Evolutionary conservation across 345 rosid species (phyloP), one percentile per base, ranked within the genome.

Genomic region (Salix suchowensis): DNA sequence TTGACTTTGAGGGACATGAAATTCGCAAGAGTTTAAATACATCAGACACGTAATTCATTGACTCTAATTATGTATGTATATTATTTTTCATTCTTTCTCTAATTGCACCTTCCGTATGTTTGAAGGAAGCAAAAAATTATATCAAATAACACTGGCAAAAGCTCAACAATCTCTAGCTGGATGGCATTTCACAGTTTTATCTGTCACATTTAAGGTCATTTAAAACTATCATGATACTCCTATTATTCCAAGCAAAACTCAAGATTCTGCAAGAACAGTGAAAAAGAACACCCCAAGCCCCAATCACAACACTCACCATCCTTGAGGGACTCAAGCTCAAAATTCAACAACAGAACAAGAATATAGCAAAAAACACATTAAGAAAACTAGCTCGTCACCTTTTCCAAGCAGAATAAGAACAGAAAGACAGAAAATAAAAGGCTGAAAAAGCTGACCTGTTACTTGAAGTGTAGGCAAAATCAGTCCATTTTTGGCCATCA

Each of bases 401-500:
- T 46, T 46, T 46, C 52, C 18, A 44, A 52, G 24, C 42, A 72
- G 11, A 11, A 42, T 46, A 7, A 48, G 1, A 48, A 15, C 34
- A 24, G 28, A 66, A 12, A 5, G n/a, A 72, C 24, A 46, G 48
- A 54, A 69, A 26, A 1, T 39, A 39, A 7, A 36, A 11, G 37
- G 7, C 2, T 14, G 26, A 15, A 55, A 7, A 26, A 39, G 80
- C 80, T 50, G 68, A 89, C 94, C 98, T 90, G 65, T 91, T 90
- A 30, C 46, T 75, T 10, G 97, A 94, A 69, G 98, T 91, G 74
- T 85, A 84, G 23, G 98, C 98, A 72, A 94, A 95, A 84, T 89
- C 93, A 74, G 5, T 81, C 97, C 94, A 95, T 6, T 88, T 82
- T 6, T 72, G 68, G 30, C 98, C 97, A 72, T 93, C 77, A 95